Evolutionary conservation across 2,329 filamentous ascomycete genomes (phyloP), one percentile per base, ranked within the genome.

Genomic region (Cyphellophora attinorum): DNA sequence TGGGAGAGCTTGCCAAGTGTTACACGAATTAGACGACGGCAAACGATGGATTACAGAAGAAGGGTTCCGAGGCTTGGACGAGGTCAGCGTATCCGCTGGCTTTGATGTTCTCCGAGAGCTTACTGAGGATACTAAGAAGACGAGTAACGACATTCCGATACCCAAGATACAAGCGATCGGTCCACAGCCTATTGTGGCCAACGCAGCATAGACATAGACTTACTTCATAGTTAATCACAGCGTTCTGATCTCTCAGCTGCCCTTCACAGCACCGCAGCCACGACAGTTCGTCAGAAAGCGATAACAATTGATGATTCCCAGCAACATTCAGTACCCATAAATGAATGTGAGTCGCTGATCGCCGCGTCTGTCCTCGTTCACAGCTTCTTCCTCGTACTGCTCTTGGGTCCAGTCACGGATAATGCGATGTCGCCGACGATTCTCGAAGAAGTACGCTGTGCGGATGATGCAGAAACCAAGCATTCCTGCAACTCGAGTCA

Each of bases 11-110:
- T 98, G 91, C 49, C 80, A 85, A 51, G 84, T 85, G 4, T 58
- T 96, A 38, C 71, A 79, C 43, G 63, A 67, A 14, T 61, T 64
- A 12, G 67, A 72, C 21, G 63, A 61, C 37, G 71, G 69, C 2
- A 69, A 76, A 49, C 75, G 76, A 38, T 95, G 89, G 89, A 63
- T 70, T 1, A 83, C 94, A 0, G 86, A 95, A 56, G 88, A 95
- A 31, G 88, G 86, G 0, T 93, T 93, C 51, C 68, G 70, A 43
- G 82, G 79, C 0, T 56, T 94, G 34, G 81, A 89, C 31, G 30
- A 32, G 10, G 29, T 32, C 15, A 42, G 33, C 23, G 29, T 38
- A 11, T 17, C 40, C 14, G 30, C 33, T 6, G 41, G 39, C 21
- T 12, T 45, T 17, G 16, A 42, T 11, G 23, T 39, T 2, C 27